Percentiles rank a stretch among this genome's conserved stretches.
Conservation (phyloP, 768 basidiomycete genomes). For the Russula sp. region DNA sequence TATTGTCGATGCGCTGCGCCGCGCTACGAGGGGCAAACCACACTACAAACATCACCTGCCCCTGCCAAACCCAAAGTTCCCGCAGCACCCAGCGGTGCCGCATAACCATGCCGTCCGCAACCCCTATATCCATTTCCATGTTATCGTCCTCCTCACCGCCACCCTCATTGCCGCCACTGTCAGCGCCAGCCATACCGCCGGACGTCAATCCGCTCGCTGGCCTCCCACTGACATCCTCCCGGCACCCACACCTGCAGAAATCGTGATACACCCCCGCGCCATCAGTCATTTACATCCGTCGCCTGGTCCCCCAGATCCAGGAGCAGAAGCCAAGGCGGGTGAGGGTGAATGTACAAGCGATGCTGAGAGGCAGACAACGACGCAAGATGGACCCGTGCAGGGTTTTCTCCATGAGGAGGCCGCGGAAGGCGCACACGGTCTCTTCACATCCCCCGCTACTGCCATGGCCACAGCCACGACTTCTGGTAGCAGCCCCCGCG, state of each 20-base stretch:
- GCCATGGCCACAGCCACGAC: not conserved
- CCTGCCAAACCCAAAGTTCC: not conserved
- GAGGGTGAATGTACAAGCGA: not conserved
- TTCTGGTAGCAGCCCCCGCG: not conserved
- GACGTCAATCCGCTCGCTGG: not conserved
- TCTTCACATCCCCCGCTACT: constrained; percentile 12
- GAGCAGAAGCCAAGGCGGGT: not conserved
- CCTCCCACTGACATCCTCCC: constrained; percentile 10
- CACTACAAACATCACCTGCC: not conserved
- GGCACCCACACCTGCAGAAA: not conserved
- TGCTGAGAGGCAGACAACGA: not conserved
- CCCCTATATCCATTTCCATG: not conserved
- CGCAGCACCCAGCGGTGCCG: not conserved
- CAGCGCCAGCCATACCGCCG: not conserved
- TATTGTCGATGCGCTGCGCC: not conserved
- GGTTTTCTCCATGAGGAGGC: constrained; percentile 14
- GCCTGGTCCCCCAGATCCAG: not conserved
- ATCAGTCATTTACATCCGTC: constrained; percentile 1
- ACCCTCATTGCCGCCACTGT: not conserved
- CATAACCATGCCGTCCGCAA: not conserved
- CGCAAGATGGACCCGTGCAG: not conserved
- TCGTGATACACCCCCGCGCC: constrained; percentile 1
- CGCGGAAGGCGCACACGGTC: constrained; percentile 11
- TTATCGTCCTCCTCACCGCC: not conserved
- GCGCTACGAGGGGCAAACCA: not conserved